Evolutionary conservation across 176 grass and related monocot species (phyloP), one percentile per base, ranked within the genome.

Genomic region (Phragmites australis): DNA sequence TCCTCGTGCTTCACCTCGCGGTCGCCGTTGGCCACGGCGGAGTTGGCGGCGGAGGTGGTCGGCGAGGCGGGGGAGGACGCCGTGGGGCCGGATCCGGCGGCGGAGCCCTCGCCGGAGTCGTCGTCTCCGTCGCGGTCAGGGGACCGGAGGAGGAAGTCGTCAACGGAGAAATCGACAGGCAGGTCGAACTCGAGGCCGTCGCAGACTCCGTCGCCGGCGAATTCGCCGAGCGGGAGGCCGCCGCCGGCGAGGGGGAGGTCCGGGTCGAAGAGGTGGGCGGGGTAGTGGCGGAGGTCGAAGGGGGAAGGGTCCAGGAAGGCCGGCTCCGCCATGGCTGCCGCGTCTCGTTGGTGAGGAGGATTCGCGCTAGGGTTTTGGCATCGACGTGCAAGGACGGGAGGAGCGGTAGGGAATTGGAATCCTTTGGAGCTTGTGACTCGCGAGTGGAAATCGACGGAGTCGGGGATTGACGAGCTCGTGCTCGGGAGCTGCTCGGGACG

Each of bases 311-410:
- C 90, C 2, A 97, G 27, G 27, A 97, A 55, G 4, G 90, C 77
- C n/a, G 85, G 76, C 72, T 97, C 88, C 80, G 90, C 90, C 93
- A 97, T 97, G 86, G 88, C 85, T 49, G 29, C 60, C 60, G 81
- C 39, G n/a, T 25, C 25, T 2, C 65, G 67, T 63, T 25, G 26
- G 31, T 27, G 27, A 45, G 2, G 75, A 78, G 30, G 49, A 8
- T 69, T 87, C 50, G 15, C 26, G 2, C 69, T 95, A 87, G 81
- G 93, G 93, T 88, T 94, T 94, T 84, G 81, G 89, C 89, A 87
- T 84, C 47, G 59, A 65, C 21, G 63, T 61, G 57, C 67, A 74
- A 16, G 69, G 6, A 78, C 78, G 30, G 22, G 47, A 70, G 67
- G 45, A 58, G 63, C 46, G 21, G 21, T 40, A 23, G 60, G 60